Base-by-base conservation (phyloP, 2,329 filamentous ascomycete genomes). In the Coniochaeta ligniaria region DNA sequence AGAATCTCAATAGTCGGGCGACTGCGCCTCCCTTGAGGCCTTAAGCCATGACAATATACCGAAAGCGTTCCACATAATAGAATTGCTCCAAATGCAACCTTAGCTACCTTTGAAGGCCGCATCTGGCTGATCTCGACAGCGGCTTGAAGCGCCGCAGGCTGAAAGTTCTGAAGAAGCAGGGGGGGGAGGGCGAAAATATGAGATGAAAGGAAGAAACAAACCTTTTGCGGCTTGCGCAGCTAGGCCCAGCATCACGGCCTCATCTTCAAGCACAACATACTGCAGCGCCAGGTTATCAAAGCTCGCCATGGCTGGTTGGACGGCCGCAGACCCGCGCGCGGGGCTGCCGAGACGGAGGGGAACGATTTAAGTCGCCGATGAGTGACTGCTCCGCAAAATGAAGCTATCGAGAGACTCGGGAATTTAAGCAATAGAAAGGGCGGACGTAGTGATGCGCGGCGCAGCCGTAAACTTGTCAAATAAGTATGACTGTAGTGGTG, bases 231-330 rank as follows among this genome's bases (percentile, higher is more conserved):
- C 77, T 57, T 76, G 75, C 58, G 77, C 71, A 33, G 78, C 74
- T 62, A 82, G 74, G 35, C 64, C 69, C 17, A 67, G 71, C 63
- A 76, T 72, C 60, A 71, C 73, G 41, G 72, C 70, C 60, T 76
- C 74, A 61, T 80, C 75, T 59, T 83, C 80, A 9, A 79, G 74
- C 45, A 84, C 78, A 61, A 84, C 81, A 68, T 80, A 84, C 64
- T 82, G 76, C 59, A 83, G 72, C 36, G 81, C 81, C 64, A 82
- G 76, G 65, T 82, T 79, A 64, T 78, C 76, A 65, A 83, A 78
- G 67, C 75, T 76, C 58, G 79, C 76, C 81, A 83, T 83, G 66
- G 54, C 54, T 22, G 22, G 14, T 14, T n/a, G 31, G 11, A 52
- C 11, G 17, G 47, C n/a, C 24, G 47, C 47, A 52, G 47, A 52